These are phyloP conservation scores for Penicillium sp. DNA, from an alignment of 2,329 filamentous ascomycete genomes.

Conservation along the genomic window DNA sequence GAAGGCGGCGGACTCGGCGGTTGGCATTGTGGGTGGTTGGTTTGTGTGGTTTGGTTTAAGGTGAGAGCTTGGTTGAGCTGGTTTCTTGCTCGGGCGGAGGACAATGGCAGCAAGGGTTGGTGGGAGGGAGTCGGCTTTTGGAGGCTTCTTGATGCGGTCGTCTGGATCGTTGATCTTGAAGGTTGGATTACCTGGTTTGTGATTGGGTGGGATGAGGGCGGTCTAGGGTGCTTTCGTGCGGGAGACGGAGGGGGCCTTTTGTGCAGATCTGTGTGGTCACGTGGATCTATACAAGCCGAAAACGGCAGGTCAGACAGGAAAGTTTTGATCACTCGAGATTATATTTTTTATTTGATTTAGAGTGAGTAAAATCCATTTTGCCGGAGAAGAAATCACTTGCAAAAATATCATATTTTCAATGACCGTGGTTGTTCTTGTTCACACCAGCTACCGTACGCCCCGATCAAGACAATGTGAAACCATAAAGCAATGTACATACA, in stretches of 20 bases:
- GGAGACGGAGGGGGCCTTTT: neutral
- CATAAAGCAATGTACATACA: constrained; percentile 6
- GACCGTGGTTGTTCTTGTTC: neutral
- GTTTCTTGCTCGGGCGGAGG: neutral
- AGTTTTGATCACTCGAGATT: neutral
- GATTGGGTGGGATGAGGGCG: constrained; percentile 30
- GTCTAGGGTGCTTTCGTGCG: constrained; percentile 7
- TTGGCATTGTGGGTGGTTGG: constrained; percentile 53
- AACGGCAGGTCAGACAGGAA: neutral
- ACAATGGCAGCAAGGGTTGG: constrained; percentile 6
- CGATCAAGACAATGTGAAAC: neutral
- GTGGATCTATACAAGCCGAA: constrained; percentile 3
- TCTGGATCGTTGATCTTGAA: constrained; percentile 19
- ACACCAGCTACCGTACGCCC: neutral
- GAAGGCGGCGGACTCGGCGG: constrained; percentile 63
- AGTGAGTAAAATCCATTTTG: fast-evolving
- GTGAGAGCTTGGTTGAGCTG: neutral
- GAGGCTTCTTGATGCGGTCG: constrained; percentile 16
- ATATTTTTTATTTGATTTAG: neutral
- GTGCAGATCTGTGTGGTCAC: constrained; percentile 4
- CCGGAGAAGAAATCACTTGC: too few relatives aligned
- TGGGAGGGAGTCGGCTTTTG: constrained; percentile 6
- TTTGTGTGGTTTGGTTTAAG: neutral
- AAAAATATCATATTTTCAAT: neutral
- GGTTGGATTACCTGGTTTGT: constrained; percentile 26